Evolutionary conservation across 192 early-diverging fungal genomes (phyloP).

Genomic region (Rhizophagus sp.): DNA sequence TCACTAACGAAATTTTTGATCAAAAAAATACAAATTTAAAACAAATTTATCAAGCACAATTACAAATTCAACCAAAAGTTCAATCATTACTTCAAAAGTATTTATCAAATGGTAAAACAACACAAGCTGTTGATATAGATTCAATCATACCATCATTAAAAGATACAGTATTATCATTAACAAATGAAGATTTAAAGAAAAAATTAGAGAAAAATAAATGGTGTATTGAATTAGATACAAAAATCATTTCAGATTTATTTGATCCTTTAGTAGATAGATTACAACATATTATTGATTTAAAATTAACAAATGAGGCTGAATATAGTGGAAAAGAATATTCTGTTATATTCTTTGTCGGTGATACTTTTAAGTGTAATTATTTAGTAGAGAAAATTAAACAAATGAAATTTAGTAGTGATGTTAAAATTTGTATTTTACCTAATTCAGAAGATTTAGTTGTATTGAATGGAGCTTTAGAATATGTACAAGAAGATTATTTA

Average conservation of each 20-base stretch:
- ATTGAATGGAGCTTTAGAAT: neutral
- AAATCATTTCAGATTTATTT: neutral
- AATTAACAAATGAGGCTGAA: neutral
- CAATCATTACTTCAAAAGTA: neutral
- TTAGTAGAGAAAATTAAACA: neutral
- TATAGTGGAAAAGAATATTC: neutral
- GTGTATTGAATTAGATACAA: neutral
- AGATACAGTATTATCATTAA: neutral
- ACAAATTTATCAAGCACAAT: neutral
- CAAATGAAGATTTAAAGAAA: neutral
- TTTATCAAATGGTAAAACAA: neutral
- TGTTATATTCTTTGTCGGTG: neutral
- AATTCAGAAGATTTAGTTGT: neutral
- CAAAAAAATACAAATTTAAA: neutral
- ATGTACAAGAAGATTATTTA: neutral
- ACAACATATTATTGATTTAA: neutral
- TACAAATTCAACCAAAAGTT: neutral
- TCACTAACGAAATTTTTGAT: neutral
- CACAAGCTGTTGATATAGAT: neutral
- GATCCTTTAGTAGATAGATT: neutral
- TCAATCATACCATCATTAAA: neutral
- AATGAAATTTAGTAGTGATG: neutral
- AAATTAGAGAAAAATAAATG: neutral
- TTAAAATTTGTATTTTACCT: neutral
- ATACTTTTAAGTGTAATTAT: neutral